phyloP scores from a whole-genome alignment of 169 alveolate genomes.

The Theileria orientalis region DNA sequence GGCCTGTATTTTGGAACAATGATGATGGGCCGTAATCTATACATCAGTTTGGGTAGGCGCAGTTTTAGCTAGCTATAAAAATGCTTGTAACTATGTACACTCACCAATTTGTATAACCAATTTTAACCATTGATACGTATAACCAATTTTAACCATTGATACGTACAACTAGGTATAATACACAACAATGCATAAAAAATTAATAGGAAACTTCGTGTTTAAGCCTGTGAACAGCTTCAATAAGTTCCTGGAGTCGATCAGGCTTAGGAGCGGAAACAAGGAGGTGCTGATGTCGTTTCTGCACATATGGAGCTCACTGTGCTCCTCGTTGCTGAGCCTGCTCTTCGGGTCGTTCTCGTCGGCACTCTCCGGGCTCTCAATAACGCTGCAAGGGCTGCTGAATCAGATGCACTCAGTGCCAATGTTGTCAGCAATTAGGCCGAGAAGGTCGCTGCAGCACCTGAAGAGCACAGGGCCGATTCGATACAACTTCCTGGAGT shows the following conservation, averaged over 20 bases:
- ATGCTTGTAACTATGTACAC: neutral
- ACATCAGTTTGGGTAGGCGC: conserved; percentile 52
- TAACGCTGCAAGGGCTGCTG: conserved; percentile 68
- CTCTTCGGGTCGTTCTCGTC: conserved; percentile 54
- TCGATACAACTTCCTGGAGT: conserved; percentile 72
- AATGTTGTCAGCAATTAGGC: conserved; percentile 73
- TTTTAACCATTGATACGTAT: neutral
- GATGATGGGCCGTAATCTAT: conserved; percentile 62
- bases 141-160: conserved; percentile 18
- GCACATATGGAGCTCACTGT: conserved; percentile 64
- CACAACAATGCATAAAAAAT: conserved; percentile 52
- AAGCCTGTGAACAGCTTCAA: conserved; percentile 52
- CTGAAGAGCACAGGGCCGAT: conserved; percentile 68
- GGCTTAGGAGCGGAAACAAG: conserved; percentile 19
- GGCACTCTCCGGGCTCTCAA: conserved; percentile 64
- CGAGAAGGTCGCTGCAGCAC: conserved; percentile 58
- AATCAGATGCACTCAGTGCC: conserved; percentile 76
- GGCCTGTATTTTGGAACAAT: conserved; percentile 71
- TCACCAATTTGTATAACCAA: neutral
- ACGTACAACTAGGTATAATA: too few species aligned
- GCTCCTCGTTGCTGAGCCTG: conserved; percentile 49
- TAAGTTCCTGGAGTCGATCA: conserved; percentile 47
- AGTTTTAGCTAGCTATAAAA: neutral
- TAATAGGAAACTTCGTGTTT: conserved; percentile 56
- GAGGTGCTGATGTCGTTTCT: conserved; percentile 54